These are phyloP conservation scores for Candida sp. DNA, from an alignment of 1,139 yeast species.

Conservation along the genomic window DNA sequence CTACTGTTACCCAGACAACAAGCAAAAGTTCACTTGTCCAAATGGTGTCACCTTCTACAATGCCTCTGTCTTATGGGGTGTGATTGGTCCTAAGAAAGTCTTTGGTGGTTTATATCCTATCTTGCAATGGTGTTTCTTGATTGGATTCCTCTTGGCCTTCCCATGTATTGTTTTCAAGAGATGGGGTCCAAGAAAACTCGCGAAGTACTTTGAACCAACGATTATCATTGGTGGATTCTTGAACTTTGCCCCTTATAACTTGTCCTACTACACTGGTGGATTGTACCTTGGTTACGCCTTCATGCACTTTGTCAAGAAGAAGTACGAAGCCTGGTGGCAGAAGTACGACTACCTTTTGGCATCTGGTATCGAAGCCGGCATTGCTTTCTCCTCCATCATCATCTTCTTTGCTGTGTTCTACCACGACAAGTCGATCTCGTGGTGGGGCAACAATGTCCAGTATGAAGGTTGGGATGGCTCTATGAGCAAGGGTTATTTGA, in stretches of 20 bases:
- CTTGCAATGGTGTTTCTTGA: conserved; percentile 49
- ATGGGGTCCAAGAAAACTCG: conserved; percentile 31
- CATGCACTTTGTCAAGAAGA: conserved; percentile 47
- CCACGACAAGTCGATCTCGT: conserved; percentile 39
- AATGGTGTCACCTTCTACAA: conserved; percentile 51
- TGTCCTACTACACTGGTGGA: conserved; percentile 58
- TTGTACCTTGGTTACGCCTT: conserved; percentile 45
- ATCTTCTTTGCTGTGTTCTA: conserved; percentile 58
- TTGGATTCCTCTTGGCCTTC: conserved; percentile 37
- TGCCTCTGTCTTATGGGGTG: conserved; percentile 69
- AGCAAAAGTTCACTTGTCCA: conserved; percentile 54
- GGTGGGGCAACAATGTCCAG: conserved; percentile 64
- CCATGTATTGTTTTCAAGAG: conserved; percentile 45
- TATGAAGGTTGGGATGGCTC: conserved; percentile 27
- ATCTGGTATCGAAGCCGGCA: conserved; percentile 53
- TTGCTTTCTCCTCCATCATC: conserved; percentile 52
- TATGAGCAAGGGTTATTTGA: background rate
- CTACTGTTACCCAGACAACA: conserved; percentile 48
- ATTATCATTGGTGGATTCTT: conserved; percentile 43
- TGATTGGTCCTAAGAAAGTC: conserved; percentile 65
- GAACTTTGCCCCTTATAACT: conserved; percentile 56
- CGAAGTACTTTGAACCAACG: conserved; percentile 46
- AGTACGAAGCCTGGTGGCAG: conserved; percentile 63
- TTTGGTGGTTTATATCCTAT: conserved; percentile 50
- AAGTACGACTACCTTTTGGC: conserved; percentile 61